A percentile compares a stretch with the other conserved stretches of the same genome.
Conservation (phyloP, 164 flowering plant species). For the Hamamelis virginiana region DNA sequence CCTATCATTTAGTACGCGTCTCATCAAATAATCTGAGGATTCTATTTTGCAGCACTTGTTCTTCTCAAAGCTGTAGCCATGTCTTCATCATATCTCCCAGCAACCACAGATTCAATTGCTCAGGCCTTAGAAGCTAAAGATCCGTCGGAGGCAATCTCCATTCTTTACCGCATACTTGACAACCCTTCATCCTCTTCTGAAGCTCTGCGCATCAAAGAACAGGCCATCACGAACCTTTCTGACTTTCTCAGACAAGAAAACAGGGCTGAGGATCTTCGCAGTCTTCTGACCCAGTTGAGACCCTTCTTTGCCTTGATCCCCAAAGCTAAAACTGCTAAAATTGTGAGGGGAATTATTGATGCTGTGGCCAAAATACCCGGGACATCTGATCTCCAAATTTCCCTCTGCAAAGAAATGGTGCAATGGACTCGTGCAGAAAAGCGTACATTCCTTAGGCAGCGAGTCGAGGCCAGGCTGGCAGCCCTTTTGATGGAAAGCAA, state of each 20-base stretch:
- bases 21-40: too few relatives aligned
- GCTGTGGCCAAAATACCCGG: conserved; percentile 64
- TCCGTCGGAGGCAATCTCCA: conserved; percentile 52
- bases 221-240: conserved; percentile 60
- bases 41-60: conserved; percentile 13
- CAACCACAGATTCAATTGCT: conserved; percentile 58
- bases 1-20: too few relatives aligned
- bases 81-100: conserved; percentile 59
- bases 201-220: conserved; percentile 56
- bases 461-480: conserved; percentile 71
- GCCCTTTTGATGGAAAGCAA: conserved; percentile 60
- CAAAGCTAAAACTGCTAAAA: conserved; percentile 74
- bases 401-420: conserved; percentile 68
- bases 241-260: conserved; percentile 63
- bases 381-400: conserved; percentile 65
- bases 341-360: conserved; percentile 65
- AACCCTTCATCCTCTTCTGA: conserved; percentile 67
- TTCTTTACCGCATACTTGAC: conserved; percentile 49
- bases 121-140: conserved; percentile 57
- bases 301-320: conserved; percentile 67
- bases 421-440: conserved; percentile 71
- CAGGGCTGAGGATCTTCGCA: conserved; percentile 60
- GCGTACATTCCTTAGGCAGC: conserved; percentile 62
- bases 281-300: conserved; percentile 61
- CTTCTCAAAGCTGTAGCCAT: conserved; percentile 16